Evolutionary conservation across 257 asterid species (phyloP), one percentile per base, ranked within the genome.

Genomic region (Cruciata laevipes): DNA sequence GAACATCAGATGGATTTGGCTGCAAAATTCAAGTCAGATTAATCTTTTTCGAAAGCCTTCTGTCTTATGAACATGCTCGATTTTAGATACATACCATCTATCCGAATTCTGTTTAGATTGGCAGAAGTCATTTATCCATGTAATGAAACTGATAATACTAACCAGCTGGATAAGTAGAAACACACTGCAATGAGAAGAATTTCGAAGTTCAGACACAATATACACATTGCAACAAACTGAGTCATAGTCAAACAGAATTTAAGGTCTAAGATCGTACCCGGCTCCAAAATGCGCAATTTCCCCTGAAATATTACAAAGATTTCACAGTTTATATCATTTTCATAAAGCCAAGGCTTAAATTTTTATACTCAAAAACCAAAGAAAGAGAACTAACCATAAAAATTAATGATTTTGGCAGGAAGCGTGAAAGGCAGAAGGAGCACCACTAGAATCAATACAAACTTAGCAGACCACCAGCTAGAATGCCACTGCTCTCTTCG

Each of bases 241-340:
- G 51, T 42, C 51, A 5, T 42, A 12, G 49, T 33, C 25, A 38
- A 18, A 33, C 49, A 24, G 33, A 49, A 31, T 4, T 30, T 51
- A 18, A 21, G 65, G 58, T 24, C 31, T 53, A 23, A 62, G 64
- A 35, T 31, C 67, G 31, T 79, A 82, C 87, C 87, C 87, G 8
- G 87, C 87, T 35, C 87, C 87, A 71, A 83, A 83, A 76, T 80
- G 87, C 12, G 87, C 87, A 61, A 83, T 56, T 63, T 79, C 73
- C 44, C 84, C 87, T 82, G 80, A 67, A 53, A 69, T n/a, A n/a
- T 61, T 31, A 69, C 42, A 70, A 35, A 42, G 51, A 55, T 44
- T 53, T 35, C 11, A 59, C 21, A 74, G 38, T 68, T 68, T 35
- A 1, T 31, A 18, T 40, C 65, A 64, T 33, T 66, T 65, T 42